Percentiles rank a stretch among this genome's conserved stretches.
Evolutionary conservation across 225 moss, liverwort and hornwort species (phyloP).

Genomic region (Pseudoscleropodium purum): DNA sequence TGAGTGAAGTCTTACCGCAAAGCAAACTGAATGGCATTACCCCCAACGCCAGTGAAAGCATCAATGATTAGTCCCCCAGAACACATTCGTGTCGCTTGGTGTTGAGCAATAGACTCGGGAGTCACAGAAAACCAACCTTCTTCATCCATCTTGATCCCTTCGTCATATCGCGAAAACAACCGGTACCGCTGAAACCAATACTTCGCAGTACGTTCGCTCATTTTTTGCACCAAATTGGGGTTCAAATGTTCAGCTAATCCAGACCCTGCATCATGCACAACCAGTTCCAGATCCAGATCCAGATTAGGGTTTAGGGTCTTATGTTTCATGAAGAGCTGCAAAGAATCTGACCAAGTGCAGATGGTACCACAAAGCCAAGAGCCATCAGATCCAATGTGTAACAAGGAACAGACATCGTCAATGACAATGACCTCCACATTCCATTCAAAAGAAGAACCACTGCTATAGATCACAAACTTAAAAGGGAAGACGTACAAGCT

Average conservation of each 20-base stretch:
- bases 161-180: slow-evolving; percentile 73
- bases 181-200: slow-evolving; percentile 83
- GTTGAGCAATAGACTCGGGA: slow-evolving; percentile 79
- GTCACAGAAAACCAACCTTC: slow-evolving; percentile 99
- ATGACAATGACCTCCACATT: not conserved
- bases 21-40: slow-evolving; percentile 98
- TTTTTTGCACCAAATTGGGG: slow-evolving; percentile 27
- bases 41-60: slow-evolving; percentile 89
- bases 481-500: slow-evolving; percentile 22
- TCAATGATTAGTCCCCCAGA: slow-evolving; percentile 67
- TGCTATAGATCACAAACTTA: not conserved
- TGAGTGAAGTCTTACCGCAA: slow-evolving; percentile 35
- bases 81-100: slow-evolving; percentile 72
- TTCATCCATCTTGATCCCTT: slow-evolving; percentile 88
- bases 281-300: not conserved
- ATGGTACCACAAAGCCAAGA: not conserved
- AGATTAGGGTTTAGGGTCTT: too few species aligned
- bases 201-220: slow-evolving; percentile 51
- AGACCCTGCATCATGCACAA: slow-evolving; percentile 20
- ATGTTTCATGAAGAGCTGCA: not conserved
- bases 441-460: not conserved
- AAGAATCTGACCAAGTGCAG: not conserved
- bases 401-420: not conserved
- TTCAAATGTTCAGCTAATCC: slow-evolving; percentile 12
- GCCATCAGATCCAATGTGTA: not conserved